Base-by-base conservation (phyloP, 2,329 filamentous ascomycete genomes). In the Kalaharituber pfeilii region DNA sequence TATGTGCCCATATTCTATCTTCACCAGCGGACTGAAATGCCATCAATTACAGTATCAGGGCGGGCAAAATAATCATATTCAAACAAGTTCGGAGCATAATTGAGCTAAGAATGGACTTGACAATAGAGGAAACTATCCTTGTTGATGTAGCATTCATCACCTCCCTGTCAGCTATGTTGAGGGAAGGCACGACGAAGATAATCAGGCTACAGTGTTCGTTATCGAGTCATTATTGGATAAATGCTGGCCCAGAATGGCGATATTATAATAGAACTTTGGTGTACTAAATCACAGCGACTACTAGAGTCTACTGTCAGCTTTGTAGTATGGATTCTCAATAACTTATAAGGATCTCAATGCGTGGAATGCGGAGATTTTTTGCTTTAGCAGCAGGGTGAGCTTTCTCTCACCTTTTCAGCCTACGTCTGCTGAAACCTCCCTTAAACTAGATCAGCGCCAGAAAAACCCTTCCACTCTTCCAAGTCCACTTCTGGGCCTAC, bases 21-120 rank as follows among this genome's bases (percentile, higher is more conserved):
- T 62, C 82, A 86, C 61, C 80, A 78, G 66, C 94, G 80, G 25
- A 95, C 84, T 54, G 84, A 86, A 60, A 94, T 93, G 18, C 86
- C 86, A 65, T 94, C 87, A 55, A 94, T 89, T 62, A 81, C 74
- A 0, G 79, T 81, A 67, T 94, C 87, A 0, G 85, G 85, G 1
- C 87, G 75, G 13, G 85, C 82, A 63, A 94, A 87, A 70, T 94
- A 94, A 55, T 94, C 82, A 60, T 81, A 86, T 69, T 93, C 85
- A 64, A 93, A 91, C 57, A 86, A 83, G 66, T 94, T 87, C 1
- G 86, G 86, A 1, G 83, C 80, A 65, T 94, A 94, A 15, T 75
- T 73, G n/a, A n/a, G n/a, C n/a, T n/a, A n/a, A n/a, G n/a, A n/a
- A n/a, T n/a, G n/a, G n/a, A n/a, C n/a, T n/a, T n/a, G n/a, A 33